Evolutionary conservation across 1,284 basidiomycete genomes (phyloP), one percentile per base, ranked within the genome.

Genomic region (Papiliotrema fonsecae): DNA sequence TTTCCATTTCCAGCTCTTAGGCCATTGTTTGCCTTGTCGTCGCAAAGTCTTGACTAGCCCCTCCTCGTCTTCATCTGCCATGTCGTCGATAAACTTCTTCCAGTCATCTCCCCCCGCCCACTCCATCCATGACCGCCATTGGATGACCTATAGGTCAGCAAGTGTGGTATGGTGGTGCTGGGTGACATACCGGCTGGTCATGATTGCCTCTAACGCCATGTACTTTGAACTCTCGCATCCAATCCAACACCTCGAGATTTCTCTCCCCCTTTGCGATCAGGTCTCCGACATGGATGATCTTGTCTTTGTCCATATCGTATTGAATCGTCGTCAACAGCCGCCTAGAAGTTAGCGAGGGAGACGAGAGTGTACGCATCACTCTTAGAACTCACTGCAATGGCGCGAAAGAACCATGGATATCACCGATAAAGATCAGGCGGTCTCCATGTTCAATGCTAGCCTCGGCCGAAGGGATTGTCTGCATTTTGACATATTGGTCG

Each of bases 191-290:
- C 3, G 67, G 62, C 50, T 94, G 88, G 73, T 96, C 91, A 63
- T 94, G 88, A 65, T 96, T 96, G 0, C 91, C 91, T 35, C 91
- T 81, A 4, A 93, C 87, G 16, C 87, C 88, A 25, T 77, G 77
- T 27, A 85, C 75, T 48, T 82, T 78, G 61, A 84, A 69, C 10
- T 72, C 62, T 2, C 82, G 72, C 77, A 91, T 78, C 70, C 81
- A 87, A 14, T 77, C 69, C 11, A 93, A 70, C 18, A 87, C 79
- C 16, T 80, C 75, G 47, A 84, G 72, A 0, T 87, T 86, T 18
- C 81, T 80, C 0, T 79, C 69, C 10, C 83, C 84, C 67, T 87
- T 92, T 16, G 85, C 77, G 19, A 88, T 64, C 22, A 92, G 76
- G 65, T 96, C 91, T 11, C 91, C 91, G 25, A 84, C 78, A 60